These are phyloP conservation scores for Huntiella bhutanensis DNA, from an alignment of 2,329 filamentous ascomycete species.

Conservation along the genomic window DNA sequence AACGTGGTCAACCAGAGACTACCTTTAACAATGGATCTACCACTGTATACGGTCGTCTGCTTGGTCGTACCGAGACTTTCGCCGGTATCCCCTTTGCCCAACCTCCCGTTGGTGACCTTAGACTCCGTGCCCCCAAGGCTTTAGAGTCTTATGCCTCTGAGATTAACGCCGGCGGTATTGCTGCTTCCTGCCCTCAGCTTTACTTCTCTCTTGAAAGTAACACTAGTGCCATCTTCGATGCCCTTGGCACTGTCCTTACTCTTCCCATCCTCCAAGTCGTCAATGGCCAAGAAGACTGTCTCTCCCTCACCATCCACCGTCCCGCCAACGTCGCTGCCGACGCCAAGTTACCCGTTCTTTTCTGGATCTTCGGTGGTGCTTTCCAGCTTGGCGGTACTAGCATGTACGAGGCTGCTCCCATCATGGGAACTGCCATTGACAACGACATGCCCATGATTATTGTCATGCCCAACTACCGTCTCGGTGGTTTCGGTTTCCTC, in stretches of 20 bases:
- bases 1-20: slow-evolving; percentile 1
- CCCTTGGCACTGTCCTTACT: slow-evolving; percentile 23
- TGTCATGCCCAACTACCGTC: slow-evolving; percentile 45
- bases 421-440: slow-evolving; percentile 19
- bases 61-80: slow-evolving; percentile 32
- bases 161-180: slow-evolving; percentile 28
- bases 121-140: slow-evolving; percentile 39
- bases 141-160: slow-evolving; percentile 30
- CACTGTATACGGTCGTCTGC: slow-evolving; percentile 13
- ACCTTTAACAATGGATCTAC: neutral
- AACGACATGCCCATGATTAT: slow-evolving; percentile 39
- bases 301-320: slow-evolving; percentile 28
- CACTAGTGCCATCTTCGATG: slow-evolving; percentile 17
- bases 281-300: slow-evolving; percentile 31
- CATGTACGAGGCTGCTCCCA: slow-evolving; percentile 20
- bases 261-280: slow-evolving; percentile 26
- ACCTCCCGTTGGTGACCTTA: slow-evolving; percentile 35
- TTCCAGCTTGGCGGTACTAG: slow-evolving; percentile 21
- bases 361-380: slow-evolving; percentile 39
- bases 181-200: slow-evolving; percentile 41
- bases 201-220: slow-evolving; percentile 24
- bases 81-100: slow-evolving; percentile 45
- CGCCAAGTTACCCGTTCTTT: slow-evolving; percentile 33
- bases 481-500: slow-evolving; percentile 44
- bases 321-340: slow-evolving; percentile 24